Conservation (phyloP, 2,329 filamentous ascomycete species). For the Pestalotiopsis sp. region DNA sequence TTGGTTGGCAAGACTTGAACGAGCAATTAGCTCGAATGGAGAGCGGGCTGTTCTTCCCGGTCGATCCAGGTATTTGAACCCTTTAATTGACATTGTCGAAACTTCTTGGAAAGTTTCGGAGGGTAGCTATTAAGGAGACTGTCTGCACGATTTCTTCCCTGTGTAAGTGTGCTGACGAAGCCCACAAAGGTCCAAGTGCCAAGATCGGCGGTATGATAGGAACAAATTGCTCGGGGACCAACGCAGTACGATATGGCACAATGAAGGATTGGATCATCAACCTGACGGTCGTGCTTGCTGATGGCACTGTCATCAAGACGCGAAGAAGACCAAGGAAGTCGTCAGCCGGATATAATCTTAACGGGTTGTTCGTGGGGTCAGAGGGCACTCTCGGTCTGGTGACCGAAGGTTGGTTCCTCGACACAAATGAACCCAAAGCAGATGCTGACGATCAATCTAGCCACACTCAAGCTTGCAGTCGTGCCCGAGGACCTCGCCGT, state of each 20-base stretch:
- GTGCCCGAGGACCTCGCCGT: slow-evolving; percentile 77
- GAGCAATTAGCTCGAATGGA: slow-evolving; percentile 67
- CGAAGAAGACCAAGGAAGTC: slow-evolving; percentile 77
- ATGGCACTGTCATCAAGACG: slow-evolving; percentile 80
- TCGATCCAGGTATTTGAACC: slow-evolving; percentile 71
- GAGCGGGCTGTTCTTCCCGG: slow-evolving; percentile 84
- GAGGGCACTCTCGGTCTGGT: slow-evolving; percentile 82
- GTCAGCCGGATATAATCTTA: slow-evolving; percentile 83
- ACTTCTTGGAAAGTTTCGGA: neutral
- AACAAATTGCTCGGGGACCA: slow-evolving; percentile 78
- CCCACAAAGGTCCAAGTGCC: slow-evolving; percentile 56
- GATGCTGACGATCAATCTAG: slow-evolving; percentile 32
- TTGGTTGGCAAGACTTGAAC: slow-evolving; percentile 92
- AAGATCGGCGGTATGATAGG: slow-evolving; percentile 85
- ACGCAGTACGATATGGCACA: slow-evolving; percentile 79
- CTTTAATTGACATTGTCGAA: neutral
- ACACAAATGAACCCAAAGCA: neutral
- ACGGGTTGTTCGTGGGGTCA: slow-evolving; percentile 76
- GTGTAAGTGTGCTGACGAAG: neutral
- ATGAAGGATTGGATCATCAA: slow-evolving; percentile 92
- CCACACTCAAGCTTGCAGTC: slow-evolving; percentile 78
- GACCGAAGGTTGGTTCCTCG: slow-evolving; percentile 59
- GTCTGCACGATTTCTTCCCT: neutral
- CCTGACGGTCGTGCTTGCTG: slow-evolving; percentile 77
- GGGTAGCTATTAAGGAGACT: too few species aligned